A percentile compares a stretch with the other conserved stretches of the same genome.
These are phyloP conservation scores for Populus euphratica DNA, from an alignment of 345 rosid genomes.

Conservation along the genomic window DNA sequence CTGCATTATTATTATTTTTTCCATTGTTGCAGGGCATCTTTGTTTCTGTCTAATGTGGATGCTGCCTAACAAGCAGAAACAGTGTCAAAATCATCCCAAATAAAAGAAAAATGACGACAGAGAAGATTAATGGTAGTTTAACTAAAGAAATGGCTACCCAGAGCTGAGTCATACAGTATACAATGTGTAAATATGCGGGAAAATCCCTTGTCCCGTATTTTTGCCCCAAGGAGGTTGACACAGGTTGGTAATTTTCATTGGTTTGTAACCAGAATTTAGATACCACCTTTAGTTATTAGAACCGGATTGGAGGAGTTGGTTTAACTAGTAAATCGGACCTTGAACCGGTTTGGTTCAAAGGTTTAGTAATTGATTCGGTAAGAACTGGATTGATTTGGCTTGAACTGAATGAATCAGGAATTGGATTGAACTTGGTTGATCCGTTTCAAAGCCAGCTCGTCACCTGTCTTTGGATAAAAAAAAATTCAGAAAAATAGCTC, in stretches of 20 bases:
- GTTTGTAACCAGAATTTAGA: neutral
- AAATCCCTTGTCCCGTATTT: neutral
- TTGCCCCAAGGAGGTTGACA: neutral
- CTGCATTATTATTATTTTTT: neutral
- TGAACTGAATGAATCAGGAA: too few species aligned
- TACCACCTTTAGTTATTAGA: too few species aligned
- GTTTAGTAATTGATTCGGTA: too few species aligned
- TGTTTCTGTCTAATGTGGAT: neutral
- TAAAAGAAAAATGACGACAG: neutral
- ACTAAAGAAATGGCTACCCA: neutral
- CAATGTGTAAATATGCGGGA: neutral
- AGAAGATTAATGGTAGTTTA: neutral
- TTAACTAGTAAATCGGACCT: too few species aligned
- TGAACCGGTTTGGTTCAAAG: too few species aligned
- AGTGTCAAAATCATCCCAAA: neutral
- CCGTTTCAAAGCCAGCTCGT: too few species aligned
- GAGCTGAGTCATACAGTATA: neutral
- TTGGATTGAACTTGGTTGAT: too few species aligned
- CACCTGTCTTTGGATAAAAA: too few species aligned
- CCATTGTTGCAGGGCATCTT: neutral
- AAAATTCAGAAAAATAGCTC: too few species aligned
- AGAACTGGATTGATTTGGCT: too few species aligned
- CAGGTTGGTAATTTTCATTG: neutral
- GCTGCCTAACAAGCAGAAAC: neutral
- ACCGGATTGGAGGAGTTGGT: too few species aligned